A percentile compares a stretch with the other conserved stretches of the same genome.
Evolutionary conservation across 306 rosid species (phyloP).

Genomic region (Rosa lucieae): DNA sequence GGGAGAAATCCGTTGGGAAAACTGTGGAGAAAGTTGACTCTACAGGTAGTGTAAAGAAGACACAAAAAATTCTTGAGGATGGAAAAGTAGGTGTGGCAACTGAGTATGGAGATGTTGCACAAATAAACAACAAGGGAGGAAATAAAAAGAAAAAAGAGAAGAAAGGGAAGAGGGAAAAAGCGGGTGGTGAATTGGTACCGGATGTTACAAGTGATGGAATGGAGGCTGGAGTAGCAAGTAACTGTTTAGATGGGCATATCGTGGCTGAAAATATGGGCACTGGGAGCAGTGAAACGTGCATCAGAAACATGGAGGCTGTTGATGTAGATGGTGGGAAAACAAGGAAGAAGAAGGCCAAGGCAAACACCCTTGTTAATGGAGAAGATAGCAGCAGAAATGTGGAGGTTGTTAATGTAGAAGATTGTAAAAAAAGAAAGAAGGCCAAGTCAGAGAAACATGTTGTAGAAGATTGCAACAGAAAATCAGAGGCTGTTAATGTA

Average conservation of each 20-base stretch:
- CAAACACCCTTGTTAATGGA: neutral
- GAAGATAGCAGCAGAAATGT: neutral
- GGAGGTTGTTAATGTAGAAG: slow-evolving; percentile 10
- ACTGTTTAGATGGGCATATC: neutral
- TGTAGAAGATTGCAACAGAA: neutral
- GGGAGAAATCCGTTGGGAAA: neutral
- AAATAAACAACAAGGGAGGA: neutral
- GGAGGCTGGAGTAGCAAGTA: slow-evolving; percentile 1
- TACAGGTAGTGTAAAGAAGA: neutral
- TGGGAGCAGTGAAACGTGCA: neutral
- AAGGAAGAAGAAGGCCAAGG: slow-evolving; percentile 21
- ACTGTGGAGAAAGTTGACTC: neutral
- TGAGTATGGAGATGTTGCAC: neutral
- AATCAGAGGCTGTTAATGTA: neutral
- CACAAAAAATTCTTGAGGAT: slow-evolving; percentile 6
- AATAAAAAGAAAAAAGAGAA: slow-evolving; percentile 2
- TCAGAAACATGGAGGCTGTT: neutral
- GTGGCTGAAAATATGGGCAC: neutral
- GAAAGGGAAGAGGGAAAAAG: slow-evolving; percentile 2
- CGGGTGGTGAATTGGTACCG: neutral
- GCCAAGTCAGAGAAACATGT: neutral
- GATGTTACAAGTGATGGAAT: neutral
- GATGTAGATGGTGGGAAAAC: slow-evolving; percentile 11
- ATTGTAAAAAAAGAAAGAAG: slow-evolving; percentile 7
- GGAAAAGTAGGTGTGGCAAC: neutral